Base-by-base conservation (phyloP, 2,329 filamentous ascomycete species). In the Epichloe brachyelytri region DNA sequence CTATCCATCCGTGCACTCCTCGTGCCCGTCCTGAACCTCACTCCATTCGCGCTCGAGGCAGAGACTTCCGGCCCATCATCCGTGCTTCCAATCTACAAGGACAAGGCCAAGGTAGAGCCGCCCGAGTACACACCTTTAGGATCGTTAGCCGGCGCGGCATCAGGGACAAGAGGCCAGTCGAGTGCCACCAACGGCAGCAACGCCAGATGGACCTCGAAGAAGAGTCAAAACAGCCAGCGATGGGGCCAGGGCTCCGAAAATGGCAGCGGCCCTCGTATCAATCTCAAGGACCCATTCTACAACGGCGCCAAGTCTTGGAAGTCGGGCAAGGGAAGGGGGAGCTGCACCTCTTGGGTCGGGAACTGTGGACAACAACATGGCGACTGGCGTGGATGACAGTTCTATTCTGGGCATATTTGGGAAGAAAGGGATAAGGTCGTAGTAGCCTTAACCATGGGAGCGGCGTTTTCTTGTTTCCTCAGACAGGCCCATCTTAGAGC, bases 341-440 rank as follows among this genome's bases (percentile, higher is more conserved):
- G 20, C 63, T 76, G 3, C 63, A 64, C 1, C 62, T 79, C 4
- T 74, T 85, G 5, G 63, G 70, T 34, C 70, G 72, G 26, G 85
- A 91, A 63, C 67, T 88, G 38, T 75, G 73, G 66, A 75, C 71
- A 8, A 82, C 78, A 43, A 59, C 82, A 17, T 80, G 78, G 68
- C 72, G 77, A 46, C 81, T 89, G 3, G 73, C 72, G 5, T 79
- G 77, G 73, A 76, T 86, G 64, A 80, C 79, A 19, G 64, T 82
- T 43, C 56, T 70, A 14, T 81, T 82, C 63, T 93, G 86, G 73
- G 72, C 72, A 33, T 86, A 81, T 68, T 67, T 91, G 58, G 72
- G 83, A 51, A 80, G 77, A 68, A 74, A 74, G 60, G 82, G 83
- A 56, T 87, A 46, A 53, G 39, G 36, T 7, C 6, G 22, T 15